Conservation (phyloP, 176 grass and related monocot species). For the Leersia perrieri region DNA sequence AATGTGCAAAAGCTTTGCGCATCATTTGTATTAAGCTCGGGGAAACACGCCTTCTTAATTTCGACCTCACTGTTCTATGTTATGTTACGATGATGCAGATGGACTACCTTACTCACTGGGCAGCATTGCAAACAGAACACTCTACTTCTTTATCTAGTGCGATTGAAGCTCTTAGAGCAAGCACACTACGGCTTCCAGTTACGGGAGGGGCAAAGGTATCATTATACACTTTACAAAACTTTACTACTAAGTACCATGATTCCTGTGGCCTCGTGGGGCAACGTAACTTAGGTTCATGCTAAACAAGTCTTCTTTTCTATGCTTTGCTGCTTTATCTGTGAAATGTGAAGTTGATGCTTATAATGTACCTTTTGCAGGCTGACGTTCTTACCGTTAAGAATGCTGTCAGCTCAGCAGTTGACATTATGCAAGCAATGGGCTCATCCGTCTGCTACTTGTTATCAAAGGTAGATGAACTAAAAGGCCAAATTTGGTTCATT, state of each 20-base stretch:
- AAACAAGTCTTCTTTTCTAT: conserved; percentile 21
- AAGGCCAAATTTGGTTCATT: background rate
- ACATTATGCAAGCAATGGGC: conserved; percentile 92
- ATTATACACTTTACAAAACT: background rate
- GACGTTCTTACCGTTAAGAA: conserved; percentile 82
- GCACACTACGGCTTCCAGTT: conserved; percentile 86
- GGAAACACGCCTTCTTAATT: background rate
- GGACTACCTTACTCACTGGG: conserved; percentile 70
- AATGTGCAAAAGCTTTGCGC: no score
- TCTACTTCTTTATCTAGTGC: conserved; percentile 61
- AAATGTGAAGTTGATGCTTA: conserved; percentile 30
- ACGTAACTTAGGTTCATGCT: conserved; percentile 9
- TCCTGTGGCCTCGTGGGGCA: background rate
- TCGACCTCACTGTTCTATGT: conserved; percentile 21
- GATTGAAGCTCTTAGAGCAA: conserved; percentile 87
- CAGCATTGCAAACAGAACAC: conserved; percentile 56
- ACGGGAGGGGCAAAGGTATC: conserved; percentile 82
- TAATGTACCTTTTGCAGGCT: conserved; percentile 47
- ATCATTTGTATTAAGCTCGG: no score
- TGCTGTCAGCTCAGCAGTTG: conserved; percentile 91
- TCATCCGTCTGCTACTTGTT: conserved; percentile 76
- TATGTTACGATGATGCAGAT: conserved; percentile 58
- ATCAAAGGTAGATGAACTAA: conserved; percentile 72
- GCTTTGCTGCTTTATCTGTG: conserved; percentile 21
- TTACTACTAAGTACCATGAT: conserved; percentile 6